These are phyloP conservation scores for Vigna hirtella DNA, from an alignment of 306 rosid genomes.

Conservation along the genomic window DNA sequence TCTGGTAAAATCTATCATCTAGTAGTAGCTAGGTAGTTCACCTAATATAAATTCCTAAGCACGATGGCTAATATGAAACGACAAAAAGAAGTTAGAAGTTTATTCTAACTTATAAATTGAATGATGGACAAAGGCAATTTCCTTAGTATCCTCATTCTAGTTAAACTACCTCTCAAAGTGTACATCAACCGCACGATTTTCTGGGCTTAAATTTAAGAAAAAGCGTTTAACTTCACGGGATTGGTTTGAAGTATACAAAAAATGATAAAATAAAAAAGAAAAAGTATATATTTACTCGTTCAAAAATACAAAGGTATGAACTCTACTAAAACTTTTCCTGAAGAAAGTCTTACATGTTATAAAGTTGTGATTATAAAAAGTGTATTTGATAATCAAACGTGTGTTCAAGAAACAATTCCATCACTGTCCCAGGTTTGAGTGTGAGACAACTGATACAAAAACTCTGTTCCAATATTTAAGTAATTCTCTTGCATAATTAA, in stretches of 20 bases:
- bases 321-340: background rate
- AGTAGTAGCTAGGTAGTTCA: constrained; percentile 30
- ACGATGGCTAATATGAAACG: background rate
- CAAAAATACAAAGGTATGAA: background rate
- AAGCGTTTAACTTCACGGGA: background rate
- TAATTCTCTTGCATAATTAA: background rate
- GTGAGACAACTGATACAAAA: background rate
- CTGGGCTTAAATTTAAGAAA: background rate
- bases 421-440: constrained; percentile 5
- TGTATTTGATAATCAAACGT: constrained; percentile 14
- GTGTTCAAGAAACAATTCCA: constrained; percentile 11
- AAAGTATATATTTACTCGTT: background rate
- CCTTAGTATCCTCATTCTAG: background rate
- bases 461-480: constrained; percentile 5
- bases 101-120: background rate
- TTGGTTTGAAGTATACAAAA: background rate
- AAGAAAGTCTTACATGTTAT: background rate
- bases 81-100: constrained; percentile 19
- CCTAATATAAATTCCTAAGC: constrained; percentile 24
- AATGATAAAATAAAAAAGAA: background rate
- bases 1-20: constrained; percentile 1
- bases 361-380: background rate
- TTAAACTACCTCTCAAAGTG: constrained; percentile 4
- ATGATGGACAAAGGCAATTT: constrained; percentile 17
- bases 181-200: background rate